These are phyloP conservation scores for Colletotrichum lindemuthianum DNA, from an alignment of 2,329 filamentous ascomycete genomes.

Conservation along the genomic window DNA sequence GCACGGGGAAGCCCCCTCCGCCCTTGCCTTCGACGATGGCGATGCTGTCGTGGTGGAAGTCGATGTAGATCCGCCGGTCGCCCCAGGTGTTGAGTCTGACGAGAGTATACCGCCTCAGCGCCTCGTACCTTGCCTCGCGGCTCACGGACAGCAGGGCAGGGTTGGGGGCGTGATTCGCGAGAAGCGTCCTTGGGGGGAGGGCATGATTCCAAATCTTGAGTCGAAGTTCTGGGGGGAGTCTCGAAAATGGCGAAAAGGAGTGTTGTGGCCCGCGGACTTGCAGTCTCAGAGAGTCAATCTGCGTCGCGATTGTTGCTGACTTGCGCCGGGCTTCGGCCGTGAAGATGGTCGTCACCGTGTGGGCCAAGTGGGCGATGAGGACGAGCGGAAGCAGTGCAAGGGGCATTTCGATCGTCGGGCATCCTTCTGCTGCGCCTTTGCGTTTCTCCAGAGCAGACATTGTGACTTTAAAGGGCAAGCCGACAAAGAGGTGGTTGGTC, in stretches of 20 bases:
- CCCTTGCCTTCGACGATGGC: constrained; percentile 31
- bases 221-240: constrained; percentile 28
- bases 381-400: constrained; percentile 28
- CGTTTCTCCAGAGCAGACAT: not conserved
- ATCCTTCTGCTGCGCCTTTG: constrained; percentile 20
- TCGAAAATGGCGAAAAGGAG: constrained; percentile 21
- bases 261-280: constrained; percentile 29
- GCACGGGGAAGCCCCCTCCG: constrained; percentile 30
- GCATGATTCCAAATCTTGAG: constrained; percentile 35
- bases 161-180: constrained; percentile 29
- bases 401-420: constrained; percentile 21
- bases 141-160: constrained; percentile 21
- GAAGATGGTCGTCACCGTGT: constrained; percentile 20
- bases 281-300: constrained; percentile 25
- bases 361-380: constrained; percentile 33
- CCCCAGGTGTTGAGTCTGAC: constrained; percentile 32
- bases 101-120: constrained; percentile 20
- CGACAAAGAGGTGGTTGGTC: not conserved
- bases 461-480: not conserved
- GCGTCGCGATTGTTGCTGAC: constrained; percentile 12
- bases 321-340: constrained; percentile 25
- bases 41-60: constrained; percentile 23
- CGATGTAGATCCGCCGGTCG: constrained; percentile 29
- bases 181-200: constrained; percentile 20
- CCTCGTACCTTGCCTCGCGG: constrained; percentile 27